Evolutionary conservation across 1,284 basidiomycete species (phyloP).

Genomic region (Ustilago curta): DNA sequence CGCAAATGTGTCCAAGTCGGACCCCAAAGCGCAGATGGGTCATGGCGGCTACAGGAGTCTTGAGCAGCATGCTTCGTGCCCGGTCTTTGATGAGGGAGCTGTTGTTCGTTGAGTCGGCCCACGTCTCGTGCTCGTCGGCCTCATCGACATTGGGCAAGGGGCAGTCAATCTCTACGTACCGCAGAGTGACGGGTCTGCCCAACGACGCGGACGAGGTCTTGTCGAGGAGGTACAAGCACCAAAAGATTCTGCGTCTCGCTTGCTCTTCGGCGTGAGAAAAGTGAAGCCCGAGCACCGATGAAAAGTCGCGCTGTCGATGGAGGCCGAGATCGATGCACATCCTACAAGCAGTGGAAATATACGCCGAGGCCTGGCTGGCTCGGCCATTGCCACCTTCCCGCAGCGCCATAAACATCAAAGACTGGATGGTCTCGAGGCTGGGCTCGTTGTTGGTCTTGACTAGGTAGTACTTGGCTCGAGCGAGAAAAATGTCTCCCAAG

Average conservation of each 20-base stretch:
- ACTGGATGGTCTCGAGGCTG: conserved; percentile 52
- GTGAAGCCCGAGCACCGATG: conserved; percentile 35
- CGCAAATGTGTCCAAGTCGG: conserved; percentile 41
- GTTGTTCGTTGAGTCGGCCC: conserved; percentile 51
- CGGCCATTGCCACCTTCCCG: conserved; percentile 56
- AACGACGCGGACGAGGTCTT: conserved; percentile 52
- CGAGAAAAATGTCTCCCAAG: conserved; percentile 52
- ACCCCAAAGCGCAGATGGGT: conserved; percentile 38
- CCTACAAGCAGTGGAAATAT: conserved; percentile 48
- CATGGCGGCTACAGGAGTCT: conserved; percentile 46
- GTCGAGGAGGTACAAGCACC: conserved; percentile 56
- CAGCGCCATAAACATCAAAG: conserved; percentile 57
- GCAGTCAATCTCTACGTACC: conserved; percentile 59
- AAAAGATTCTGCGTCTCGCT: conserved; percentile 49
- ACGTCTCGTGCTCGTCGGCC: conserved; percentile 48
- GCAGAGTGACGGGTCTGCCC: conserved; percentile 54
- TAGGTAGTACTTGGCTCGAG: conserved; percentile 55
- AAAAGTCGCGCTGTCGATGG: conserved; percentile 49
- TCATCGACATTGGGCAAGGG: conserved; percentile 53
- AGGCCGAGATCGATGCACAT: conserved; percentile 60
- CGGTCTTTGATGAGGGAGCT: conserved; percentile 43
- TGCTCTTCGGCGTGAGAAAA: conserved; percentile 55
- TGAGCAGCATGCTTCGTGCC: conserved; percentile 38
- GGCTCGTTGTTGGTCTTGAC: conserved; percentile 56
- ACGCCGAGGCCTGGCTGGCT: conserved; percentile 49